phyloP scores from a whole-genome alignment of 139 green algal species.

The Marvania coccoides region DNA sequence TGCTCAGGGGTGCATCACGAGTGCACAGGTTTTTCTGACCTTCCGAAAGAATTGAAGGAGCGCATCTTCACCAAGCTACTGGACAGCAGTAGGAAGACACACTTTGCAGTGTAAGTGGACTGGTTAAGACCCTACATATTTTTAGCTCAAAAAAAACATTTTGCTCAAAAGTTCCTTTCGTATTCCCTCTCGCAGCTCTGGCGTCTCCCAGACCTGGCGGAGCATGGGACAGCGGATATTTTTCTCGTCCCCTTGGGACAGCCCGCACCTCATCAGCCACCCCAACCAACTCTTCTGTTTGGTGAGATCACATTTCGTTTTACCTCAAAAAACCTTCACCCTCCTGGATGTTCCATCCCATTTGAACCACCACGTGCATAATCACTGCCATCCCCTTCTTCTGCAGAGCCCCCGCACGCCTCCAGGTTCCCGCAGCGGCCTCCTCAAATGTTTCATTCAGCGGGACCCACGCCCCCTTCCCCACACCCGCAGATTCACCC shows the following conservation, averaged over 20 bases:
- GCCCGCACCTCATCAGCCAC: slow-evolving; percentile 16
- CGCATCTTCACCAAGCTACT: slow-evolving; percentile 10
- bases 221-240: slow-evolving; percentile 27
- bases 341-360: no score
- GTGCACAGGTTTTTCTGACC: not conserved
- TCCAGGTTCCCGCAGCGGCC: slow-evolving; percentile 1
- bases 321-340: no score
- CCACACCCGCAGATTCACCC: slow-evolving; percentile 8
- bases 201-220: slow-evolving; percentile 31
- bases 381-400: not conserved
- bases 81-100: slow-evolving; percentile 2
- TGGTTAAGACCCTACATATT: not conserved
- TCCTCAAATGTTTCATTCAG: slow-evolving; percentile 35
- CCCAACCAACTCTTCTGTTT: slow-evolving; percentile 39
- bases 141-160: not conserved
- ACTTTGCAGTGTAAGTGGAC: slow-evolving; percentile 18
- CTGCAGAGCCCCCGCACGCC: slow-evolving; percentile 12
- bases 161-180: not conserved
- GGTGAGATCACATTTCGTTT: slow-evolving; percentile 9
- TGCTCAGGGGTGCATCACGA: no score
- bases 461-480: slow-evolving; percentile 2
- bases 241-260: slow-evolving; percentile 28
- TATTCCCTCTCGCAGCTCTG: slow-evolving; percentile 2
- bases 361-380: no score
- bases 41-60: slow-evolving; percentile 3